Percentiles rank a stretch among this genome's conserved stretches.
phyloP scores from a whole-genome alignment of 192 early-diverging fungal genomes.

The Coemansia sp. region DNA sequence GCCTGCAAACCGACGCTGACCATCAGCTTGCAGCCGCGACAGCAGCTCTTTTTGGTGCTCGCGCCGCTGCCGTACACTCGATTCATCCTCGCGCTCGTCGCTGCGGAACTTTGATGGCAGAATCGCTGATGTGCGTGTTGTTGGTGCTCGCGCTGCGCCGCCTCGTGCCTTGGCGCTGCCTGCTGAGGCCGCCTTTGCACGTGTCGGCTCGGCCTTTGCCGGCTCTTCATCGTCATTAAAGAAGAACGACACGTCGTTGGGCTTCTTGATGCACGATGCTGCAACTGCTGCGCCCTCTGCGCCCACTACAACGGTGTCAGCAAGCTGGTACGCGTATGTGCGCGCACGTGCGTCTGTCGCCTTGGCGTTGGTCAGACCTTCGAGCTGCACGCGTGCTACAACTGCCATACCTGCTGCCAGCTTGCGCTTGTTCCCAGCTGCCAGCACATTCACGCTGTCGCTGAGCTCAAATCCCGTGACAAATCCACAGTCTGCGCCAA shows the following conservation, averaged over 20 bases:
- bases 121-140: conserved; percentile 62
- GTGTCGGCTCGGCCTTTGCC: conserved; percentile 11
- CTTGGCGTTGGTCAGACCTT: conserved; percentile 74
- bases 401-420: conserved; percentile 82
- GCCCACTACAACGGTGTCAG: conserved; percentile 75
- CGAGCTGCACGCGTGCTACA: conserved; percentile 81
- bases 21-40: conserved; percentile 70
- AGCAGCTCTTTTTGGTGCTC: conserved; percentile 89
- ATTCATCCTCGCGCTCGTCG: conserved; percentile 75
- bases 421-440: conserved; percentile 62
- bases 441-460: conserved; percentile 77
- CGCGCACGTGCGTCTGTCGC: conserved; percentile 68
- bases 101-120: conserved; percentile 76
- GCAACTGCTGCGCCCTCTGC: conserved; percentile 27
- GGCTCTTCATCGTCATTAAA: conserved; percentile 53
- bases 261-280: conserved; percentile 34
- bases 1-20: conserved; percentile 74
- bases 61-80: conserved; percentile 69
- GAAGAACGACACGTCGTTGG: conserved; percentile 48
- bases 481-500: conserved; percentile 86
- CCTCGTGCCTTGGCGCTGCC: conserved; percentile 26
- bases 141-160: conserved; percentile 25
- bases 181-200: conserved; percentile 10
- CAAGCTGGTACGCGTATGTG: conserved; percentile 78
- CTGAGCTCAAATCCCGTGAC: conserved; percentile 92